A percentile compares a stretch with the other conserved stretches of the same genome.
phyloP scores from a whole-genome alignment of 163 green algal species.

The Chlorella variabilis region DNA sequence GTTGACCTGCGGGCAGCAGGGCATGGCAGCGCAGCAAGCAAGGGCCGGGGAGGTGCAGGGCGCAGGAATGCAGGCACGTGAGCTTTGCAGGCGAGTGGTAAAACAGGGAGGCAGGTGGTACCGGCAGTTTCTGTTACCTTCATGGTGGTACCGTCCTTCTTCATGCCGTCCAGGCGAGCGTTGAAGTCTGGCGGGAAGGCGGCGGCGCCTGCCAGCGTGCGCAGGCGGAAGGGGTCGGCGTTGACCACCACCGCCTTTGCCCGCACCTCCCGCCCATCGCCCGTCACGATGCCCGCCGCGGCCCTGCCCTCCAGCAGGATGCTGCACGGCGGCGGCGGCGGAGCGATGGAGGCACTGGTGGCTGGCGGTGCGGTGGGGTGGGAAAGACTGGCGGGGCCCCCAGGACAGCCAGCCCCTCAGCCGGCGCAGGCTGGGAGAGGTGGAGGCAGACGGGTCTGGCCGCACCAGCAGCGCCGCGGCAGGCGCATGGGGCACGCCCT shows the following conservation, averaged over 20 bases:
- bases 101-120: background rate
- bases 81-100: too few relatives aligned
- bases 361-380: too few relatives aligned
- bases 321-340: background rate
- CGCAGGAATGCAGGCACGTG: too few relatives aligned
- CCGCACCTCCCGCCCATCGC: conserved; percentile 36
- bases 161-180: conserved; percentile 47
- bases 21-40: background rate
- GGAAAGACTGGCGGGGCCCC: too few relatives aligned
- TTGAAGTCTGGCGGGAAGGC: conserved; percentile 52
- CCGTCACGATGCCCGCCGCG: conserved; percentile 38
- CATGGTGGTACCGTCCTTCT: conserved; percentile 51
- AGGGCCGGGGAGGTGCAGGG: background rate
- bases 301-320: conserved; percentile 46
- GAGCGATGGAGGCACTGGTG: background rate
- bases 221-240: conserved; percentile 61
- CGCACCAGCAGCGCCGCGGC: too few relatives aligned
- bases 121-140: background rate
- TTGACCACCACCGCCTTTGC: conserved; percentile 58
- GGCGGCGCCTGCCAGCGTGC: conserved; percentile 33
- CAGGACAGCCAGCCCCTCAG: too few relatives aligned
- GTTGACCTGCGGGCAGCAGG: conserved; percentile 56
- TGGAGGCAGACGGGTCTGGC: too few relatives aligned
- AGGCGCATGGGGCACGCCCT: background rate
- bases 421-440: too few relatives aligned